Percentiles rank a stretch among this genome's conserved stretches.
Conservation (phyloP, 2,329 filamentous ascomycete genomes). For the Calonectria fujianensis region DNA sequence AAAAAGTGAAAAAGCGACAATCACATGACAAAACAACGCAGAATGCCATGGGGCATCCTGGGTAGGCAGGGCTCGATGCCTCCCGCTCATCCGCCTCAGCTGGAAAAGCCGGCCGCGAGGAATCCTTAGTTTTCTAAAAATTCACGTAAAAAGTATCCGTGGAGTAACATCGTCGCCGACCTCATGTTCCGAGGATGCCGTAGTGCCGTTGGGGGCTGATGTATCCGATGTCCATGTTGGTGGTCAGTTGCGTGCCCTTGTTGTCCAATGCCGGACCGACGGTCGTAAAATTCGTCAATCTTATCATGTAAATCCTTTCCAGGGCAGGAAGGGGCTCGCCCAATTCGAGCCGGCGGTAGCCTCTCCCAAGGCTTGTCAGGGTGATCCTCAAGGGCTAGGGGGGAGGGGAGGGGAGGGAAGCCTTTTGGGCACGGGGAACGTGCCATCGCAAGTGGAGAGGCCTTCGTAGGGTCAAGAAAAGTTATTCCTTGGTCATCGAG, state of each 20-base stretch:
- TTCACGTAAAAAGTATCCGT: background rate
- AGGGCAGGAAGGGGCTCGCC: constrained; percentile 18
- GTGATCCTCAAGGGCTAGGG: constrained; percentile 14
- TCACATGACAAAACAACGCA: constrained; percentile 14
- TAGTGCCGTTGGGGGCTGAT: background rate
- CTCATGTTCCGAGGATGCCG: constrained; percentile 4
- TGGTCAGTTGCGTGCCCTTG: background rate
- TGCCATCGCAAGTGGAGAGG: constrained; percentile 11
- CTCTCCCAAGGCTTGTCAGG: constrained; percentile 17
- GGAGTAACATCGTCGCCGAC: background rate
- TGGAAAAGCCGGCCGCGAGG: constrained; percentile 2
- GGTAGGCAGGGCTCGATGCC: background rate
- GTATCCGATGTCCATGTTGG: background rate
- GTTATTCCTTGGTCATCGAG: constrained; percentile 12
- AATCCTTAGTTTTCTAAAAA: background rate
- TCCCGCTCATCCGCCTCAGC: background rate
- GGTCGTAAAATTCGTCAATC: constrained; percentile 21
- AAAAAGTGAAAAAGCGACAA: background rate
- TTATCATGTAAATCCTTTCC: constrained; percentile 28
- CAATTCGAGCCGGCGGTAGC: constrained; percentile 1
- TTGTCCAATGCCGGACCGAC: constrained; percentile 19
- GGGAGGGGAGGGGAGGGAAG: background rate
- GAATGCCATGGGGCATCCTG: background rate
- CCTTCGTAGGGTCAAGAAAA: constrained; percentile 9
- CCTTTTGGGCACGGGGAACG: constrained; percentile 5